phyloP scores from a whole-genome alignment of 768 basidiomycete species.

The Psilocybe azurescens region DNA sequence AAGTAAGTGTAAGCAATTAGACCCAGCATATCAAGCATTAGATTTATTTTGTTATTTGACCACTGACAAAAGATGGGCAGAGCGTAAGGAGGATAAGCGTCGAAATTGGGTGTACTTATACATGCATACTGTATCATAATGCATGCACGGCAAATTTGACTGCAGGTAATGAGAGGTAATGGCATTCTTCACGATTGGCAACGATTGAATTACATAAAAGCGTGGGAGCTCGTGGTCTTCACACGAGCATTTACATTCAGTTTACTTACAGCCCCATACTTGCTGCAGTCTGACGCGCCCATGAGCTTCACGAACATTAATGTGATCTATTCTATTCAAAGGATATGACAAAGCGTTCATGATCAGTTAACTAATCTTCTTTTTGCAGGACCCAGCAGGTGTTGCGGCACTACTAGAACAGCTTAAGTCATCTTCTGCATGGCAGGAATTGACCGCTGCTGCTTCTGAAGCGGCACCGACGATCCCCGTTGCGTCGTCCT shows the following conservation, averaged over 20 bases:
- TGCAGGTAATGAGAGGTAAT: too few relatives aligned
- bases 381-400: conserved; percentile 62
- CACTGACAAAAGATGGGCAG: too few relatives aligned
- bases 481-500: not conserved
- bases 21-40: too few relatives aligned
- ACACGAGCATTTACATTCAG: not conserved
- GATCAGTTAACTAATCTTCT: conserved; percentile 5
- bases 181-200: too few relatives aligned
- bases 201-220: not conserved
- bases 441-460: conserved; percentile 51
- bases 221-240: conserved; percentile 1
- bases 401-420: conserved; percentile 76
- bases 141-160: too few relatives aligned
- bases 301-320: conserved; percentile 57
- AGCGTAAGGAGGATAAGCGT: too few relatives aligned
- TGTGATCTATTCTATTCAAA: conserved; percentile 38
- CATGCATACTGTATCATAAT: too few relatives aligned
- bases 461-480: conserved; percentile 5
- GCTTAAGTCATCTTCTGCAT: conserved; percentile 69
- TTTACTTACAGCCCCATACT: not conserved
- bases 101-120: too few relatives aligned
- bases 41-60: too few relatives aligned
- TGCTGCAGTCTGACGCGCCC: not conserved
- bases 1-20: too few relatives aligned
- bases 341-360: conserved; percentile 6